phyloP scores from a whole-genome alignment of 2,329 filamentous ascomycete genomes.

The Macrophomina phaseolina region DNA sequence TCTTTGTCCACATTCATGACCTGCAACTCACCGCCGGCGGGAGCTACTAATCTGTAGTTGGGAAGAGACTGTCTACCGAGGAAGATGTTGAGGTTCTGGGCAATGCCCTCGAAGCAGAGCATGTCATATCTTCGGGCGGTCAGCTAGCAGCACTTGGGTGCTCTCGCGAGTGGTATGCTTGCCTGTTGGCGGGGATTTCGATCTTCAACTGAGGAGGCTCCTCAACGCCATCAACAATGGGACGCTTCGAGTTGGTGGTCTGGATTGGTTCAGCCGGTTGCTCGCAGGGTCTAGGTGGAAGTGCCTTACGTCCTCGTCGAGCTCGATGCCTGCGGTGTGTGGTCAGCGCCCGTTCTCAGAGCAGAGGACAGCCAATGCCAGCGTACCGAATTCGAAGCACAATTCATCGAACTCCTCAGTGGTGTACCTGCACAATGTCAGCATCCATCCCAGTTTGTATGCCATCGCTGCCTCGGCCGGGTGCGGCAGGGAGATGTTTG shows the following conservation, averaged over 20 bases:
- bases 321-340: conserved; percentile 70
- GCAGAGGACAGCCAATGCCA: conserved; percentile 11
- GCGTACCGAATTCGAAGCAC: conserved; percentile 90
- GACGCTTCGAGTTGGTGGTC: conserved; percentile 76
- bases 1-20: conserved; percentile 79
- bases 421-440: conserved; percentile 67
- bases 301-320: conserved; percentile 79
- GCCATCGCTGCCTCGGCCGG: neutral
- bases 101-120: conserved; percentile 96
- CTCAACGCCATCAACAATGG: conserved; percentile 76
- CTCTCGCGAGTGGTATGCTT: conserved; percentile 53
- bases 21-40: conserved; percentile 74
- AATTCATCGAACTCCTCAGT: conserved; percentile 95
- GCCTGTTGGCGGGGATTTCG: conserved; percentile 90
- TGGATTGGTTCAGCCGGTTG: conserved; percentile 32
- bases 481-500: neutral
- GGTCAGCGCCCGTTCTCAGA: conserved; percentile 14
- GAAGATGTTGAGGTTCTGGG: conserved; percentile 96
- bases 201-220: conserved; percentile 95
- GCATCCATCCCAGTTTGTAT: neutral
- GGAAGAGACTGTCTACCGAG: conserved; percentile 75
- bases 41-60: conserved; percentile 77
- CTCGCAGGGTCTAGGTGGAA: conserved; percentile 21
- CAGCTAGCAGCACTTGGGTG: conserved; percentile 9
- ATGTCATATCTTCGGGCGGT: conserved; percentile 69